Conservation (phyloP, 2,329 filamentous ascomycete genomes). For the Scytalidium sp. region DNA sequence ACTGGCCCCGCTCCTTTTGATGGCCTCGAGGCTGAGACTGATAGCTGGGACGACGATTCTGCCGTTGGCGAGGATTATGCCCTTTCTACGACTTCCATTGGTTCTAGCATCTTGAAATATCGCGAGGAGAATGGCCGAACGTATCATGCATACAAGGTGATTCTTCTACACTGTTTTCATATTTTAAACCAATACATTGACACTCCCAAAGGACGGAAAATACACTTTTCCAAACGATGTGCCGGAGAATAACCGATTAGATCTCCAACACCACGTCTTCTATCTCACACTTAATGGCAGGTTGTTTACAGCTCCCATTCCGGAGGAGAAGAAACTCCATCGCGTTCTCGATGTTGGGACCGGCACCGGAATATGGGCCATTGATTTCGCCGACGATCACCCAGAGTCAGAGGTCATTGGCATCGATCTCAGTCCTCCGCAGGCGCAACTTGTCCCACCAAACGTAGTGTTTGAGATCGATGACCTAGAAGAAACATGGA, state of each 20-base stretch:
- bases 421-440: constrained; percentile 24
- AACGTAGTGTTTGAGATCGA: constrained; percentile 64
- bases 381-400: constrained; percentile 16
- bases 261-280: too few species aligned
- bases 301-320: not conserved
- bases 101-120: constrained; percentile 33
- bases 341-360: constrained; percentile 37
- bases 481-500: constrained; percentile 51
- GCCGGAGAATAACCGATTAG: too few species aligned
- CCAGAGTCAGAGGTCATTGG: constrained; percentile 22
- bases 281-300: too few species aligned
- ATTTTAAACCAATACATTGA: too few species aligned
- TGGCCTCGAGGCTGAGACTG: too few species aligned
- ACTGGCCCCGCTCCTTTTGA: too few species aligned
- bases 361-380: too few species aligned
- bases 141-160: constrained; percentile 32
- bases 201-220: too few species aligned
- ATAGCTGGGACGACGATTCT: constrained; percentile 15
- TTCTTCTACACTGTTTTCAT: too few species aligned
- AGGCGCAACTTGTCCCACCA: constrained; percentile 45
- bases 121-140: constrained; percentile 37
- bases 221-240: too few species aligned
- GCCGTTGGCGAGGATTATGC: constrained; percentile 5
- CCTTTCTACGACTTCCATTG: constrained; percentile 13
- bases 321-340: constrained; percentile 17